phyloP scores from a whole-genome alignment of 768 basidiomycete species.

The Symmetrospora coprosmae region DNA sequence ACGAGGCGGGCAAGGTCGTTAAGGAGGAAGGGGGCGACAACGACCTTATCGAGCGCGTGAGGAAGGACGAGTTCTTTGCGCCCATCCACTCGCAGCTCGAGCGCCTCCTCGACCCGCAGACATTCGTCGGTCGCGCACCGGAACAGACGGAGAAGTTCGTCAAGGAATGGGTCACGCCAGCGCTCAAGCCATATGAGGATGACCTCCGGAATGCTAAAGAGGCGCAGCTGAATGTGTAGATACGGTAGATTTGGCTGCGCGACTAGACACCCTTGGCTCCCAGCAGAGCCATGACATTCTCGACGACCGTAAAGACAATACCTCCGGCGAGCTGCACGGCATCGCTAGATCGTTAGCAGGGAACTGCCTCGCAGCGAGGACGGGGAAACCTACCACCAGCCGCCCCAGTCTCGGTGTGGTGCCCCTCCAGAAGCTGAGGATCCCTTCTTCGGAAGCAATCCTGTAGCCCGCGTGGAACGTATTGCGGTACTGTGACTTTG shows the following conservation, averaged over 20 bases:
- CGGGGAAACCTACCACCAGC: constrained; percentile 51
- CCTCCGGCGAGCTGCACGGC: constrained; percentile 66
- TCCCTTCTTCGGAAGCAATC: constrained; percentile 83
- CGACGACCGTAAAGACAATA: constrained; percentile 83
- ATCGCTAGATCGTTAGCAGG: neutral
- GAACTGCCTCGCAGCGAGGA: constrained; percentile 1
- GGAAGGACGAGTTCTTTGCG: constrained; percentile 69
- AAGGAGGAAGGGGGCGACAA: constrained; percentile 90
- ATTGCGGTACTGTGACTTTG: constrained; percentile 70
- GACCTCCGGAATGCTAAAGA: constrained; percentile 37
- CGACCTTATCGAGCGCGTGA: constrained; percentile 80
- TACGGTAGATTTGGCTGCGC: neutral
- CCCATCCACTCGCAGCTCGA: constrained; percentile 71
- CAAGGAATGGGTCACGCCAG: constrained; percentile 74
- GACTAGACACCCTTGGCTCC: constrained; percentile 22
- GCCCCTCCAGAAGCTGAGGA: constrained; percentile 85
- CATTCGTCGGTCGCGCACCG: constrained; percentile 84
- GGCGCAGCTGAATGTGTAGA: constrained; percentile 37
- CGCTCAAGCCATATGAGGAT: constrained; percentile 43
- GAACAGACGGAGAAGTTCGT: constrained; percentile 85
- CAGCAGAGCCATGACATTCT: constrained; percentile 44
- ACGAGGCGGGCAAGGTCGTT: constrained; percentile 85
- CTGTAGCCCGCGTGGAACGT: constrained; percentile 91
- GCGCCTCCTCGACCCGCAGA: constrained; percentile 61
- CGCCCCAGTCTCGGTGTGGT: constrained; percentile 78